A percentile compares a stretch with the other conserved stretches of the same genome.
Conservation (phyloP, 1,139 yeast species). For the Yamadazyma trypodendri region DNA sequence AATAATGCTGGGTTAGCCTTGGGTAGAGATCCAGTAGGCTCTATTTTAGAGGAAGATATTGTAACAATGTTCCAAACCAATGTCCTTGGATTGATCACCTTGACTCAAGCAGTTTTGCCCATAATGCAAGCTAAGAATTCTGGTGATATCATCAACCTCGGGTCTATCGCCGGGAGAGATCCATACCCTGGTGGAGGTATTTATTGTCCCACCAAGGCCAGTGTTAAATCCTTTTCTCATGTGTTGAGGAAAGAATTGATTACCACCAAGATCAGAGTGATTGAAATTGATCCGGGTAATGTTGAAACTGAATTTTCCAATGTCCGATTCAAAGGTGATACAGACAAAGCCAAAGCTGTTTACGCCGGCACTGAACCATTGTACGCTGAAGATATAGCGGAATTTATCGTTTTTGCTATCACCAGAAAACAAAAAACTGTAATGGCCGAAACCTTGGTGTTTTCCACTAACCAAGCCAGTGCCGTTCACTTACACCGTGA, state of each 20-base stretch:
- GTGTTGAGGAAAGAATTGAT: slow-evolving; percentile 77
- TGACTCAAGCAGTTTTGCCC: slow-evolving; percentile 43
- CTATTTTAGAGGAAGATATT: slow-evolving; percentile 32
- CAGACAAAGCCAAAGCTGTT: slow-evolving; percentile 64
- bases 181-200: slow-evolving; percentile 85
- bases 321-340: slow-evolving; percentile 74
- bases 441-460: slow-evolving; percentile 73
- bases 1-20: slow-evolving; percentile 47
- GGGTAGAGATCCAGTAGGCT: slow-evolving; percentile 39
- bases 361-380: slow-evolving; percentile 75
- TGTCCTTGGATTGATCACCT: slow-evolving; percentile 40
- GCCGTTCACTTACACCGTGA: slow-evolving; percentile 52
- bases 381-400: slow-evolving; percentile 78
- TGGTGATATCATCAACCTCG: slow-evolving; percentile 82
- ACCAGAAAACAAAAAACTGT: slow-evolving; percentile 75
- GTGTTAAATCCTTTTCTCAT: slow-evolving; percentile 73
- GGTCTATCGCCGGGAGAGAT: slow-evolving; percentile 87
- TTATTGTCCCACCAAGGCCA: slow-evolving; percentile 88
- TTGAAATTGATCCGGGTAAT: slow-evolving; percentile 85
- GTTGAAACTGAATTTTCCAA: slow-evolving; percentile 85
- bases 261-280: slow-evolving; percentile 69
- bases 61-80: slow-evolving; percentile 41
- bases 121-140: slow-evolving; percentile 46
- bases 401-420: slow-evolving; percentile 67
- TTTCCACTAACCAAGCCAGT: slow-evolving; percentile 78